These are phyloP conservation scores for Poteriospumella lacustris DNA, from an alignment of 108 stramenopile species.

Conservation along the genomic window DNA sequence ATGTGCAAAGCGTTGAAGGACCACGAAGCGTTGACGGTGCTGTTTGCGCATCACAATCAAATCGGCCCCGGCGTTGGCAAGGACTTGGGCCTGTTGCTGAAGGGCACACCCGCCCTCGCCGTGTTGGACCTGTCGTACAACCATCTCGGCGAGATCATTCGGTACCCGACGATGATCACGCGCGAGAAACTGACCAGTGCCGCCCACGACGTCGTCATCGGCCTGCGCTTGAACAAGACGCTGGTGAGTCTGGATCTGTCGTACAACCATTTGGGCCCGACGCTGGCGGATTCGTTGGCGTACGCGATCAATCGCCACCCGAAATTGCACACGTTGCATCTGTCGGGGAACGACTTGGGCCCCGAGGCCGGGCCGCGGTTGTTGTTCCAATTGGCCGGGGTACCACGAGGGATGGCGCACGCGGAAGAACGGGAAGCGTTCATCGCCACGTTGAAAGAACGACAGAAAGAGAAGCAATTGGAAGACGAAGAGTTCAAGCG, in stretches of 20 bases:
- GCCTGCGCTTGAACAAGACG: background rate
- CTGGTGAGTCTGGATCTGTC: constrained; percentile 6
- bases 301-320: background rate
- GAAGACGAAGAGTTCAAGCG: too few relatives aligned
- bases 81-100: constrained; percentile 1
- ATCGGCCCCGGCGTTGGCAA: constrained; percentile 6
- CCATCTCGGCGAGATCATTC: constrained; percentile 11
- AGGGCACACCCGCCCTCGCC: background rate
- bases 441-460: background rate
- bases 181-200: background rate
- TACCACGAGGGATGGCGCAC: background rate
- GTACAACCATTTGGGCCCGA: constrained; percentile 21
- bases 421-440: background rate
- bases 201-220: background rate
- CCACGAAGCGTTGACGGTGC: background rate
- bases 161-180: background rate
- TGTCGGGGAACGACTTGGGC: constrained; percentile 20
- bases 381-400: constrained; percentile 5
- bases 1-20: background rate
- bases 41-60: background rate
- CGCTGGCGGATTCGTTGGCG: background rate
- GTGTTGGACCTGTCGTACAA: background rate
- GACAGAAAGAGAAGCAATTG: too few relatives aligned
- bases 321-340: constrained; percentile 7
- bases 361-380: background rate